Percentiles rank a stretch among this genome's conserved stretches.
Evolutionary conservation across 108 stramenopile genomes (phyloP).

Genomic region (Chaetoceros muelleri): DNA sequence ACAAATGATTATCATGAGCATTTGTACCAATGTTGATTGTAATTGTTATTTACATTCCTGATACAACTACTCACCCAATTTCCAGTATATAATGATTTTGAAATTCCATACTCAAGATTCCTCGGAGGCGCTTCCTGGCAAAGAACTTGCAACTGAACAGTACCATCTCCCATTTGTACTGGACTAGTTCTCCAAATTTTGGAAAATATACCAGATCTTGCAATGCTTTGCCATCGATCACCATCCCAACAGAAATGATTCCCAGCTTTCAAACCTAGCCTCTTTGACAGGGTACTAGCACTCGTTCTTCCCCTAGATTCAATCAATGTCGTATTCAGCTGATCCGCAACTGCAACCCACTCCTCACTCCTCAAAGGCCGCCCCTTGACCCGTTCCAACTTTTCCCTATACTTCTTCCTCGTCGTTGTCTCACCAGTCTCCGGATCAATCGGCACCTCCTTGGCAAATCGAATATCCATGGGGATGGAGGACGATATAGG

Average conservation of each 20-base stretch:
- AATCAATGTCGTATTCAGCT: conserved; percentile 46
- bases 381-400: conserved; percentile 5
- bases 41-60: too few relatives aligned
- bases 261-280: conserved; percentile 42
- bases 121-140: conserved; percentile 66
- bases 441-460: conserved; percentile 47
- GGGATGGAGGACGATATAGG: conserved; percentile 26
- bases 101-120: conserved; percentile 70
- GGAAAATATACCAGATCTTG: conserved; percentile 44
- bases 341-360: conserved; percentile 5
- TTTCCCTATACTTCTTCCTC: conserved; percentile 25
- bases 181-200: conserved; percentile 23
- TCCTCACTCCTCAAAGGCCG: conserved; percentile 10
- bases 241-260: conserved; percentile 48
- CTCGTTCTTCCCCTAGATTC: conserved; percentile 49
- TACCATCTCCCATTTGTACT: conserved; percentile 29
- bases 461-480: conserved; percentile 47
- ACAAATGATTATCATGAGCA: too few relatives aligned
- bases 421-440: conserved; percentile 36
- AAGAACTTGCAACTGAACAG: conserved; percentile 54
- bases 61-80: conserved; percentile 26
- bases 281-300: conserved; percentile 43
- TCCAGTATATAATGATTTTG: conserved; percentile 66
- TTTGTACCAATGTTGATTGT: too few relatives aligned
- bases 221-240: conserved; percentile 26